Evolutionary conservation across 371 early-diverging fungal genomes (phyloP).

Genomic region (Spraguea lophii): DNA sequence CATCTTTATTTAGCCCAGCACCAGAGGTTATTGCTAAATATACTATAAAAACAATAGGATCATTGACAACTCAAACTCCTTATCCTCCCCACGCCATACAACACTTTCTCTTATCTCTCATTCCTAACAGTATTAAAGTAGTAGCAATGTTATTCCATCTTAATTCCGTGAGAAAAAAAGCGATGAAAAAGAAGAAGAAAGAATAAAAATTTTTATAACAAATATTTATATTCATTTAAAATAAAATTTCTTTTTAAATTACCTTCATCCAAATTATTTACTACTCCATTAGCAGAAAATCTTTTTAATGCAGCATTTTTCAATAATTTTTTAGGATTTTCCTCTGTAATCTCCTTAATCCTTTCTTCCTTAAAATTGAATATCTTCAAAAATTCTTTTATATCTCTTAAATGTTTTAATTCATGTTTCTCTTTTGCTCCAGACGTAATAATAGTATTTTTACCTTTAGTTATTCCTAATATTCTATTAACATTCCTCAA

Average conservation of each 20-base stretch:
- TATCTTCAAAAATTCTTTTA: slow-evolving; percentile 4
- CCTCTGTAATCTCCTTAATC: not conserved
- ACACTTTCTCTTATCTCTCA: slow-evolving; percentile 52
- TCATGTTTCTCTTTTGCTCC: slow-evolving; percentile 6
- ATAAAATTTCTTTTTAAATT: slow-evolving; percentile 17
- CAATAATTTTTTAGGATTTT: slow-evolving; percentile 5
- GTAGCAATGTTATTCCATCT: not conserved
- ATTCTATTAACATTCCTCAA: slow-evolving; percentile 8
- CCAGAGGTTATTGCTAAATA: slow-evolving; percentile 57
- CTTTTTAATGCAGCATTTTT: slow-evolving; percentile 15
- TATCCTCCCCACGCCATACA: slow-evolving; percentile 58
- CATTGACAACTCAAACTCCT: slow-evolving; percentile 55
- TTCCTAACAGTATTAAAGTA: not conserved
- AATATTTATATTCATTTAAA: slow-evolving; percentile 1
- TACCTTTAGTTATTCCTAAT: slow-evolving; percentile 13
- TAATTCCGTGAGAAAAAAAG: not conserved
- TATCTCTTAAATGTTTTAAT: slow-evolving; percentile 5
- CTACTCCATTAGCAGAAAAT: slow-evolving; percentile 1
- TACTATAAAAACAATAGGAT: slow-evolving; percentile 56
- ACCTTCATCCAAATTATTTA: slow-evolving; percentile 15
- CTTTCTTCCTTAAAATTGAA: slow-evolving; percentile 3
- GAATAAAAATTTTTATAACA: not conserved
- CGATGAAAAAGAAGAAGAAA: not conserved
- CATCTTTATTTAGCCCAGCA: slow-evolving; percentile 57
- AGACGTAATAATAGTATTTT: slow-evolving; percentile 12